These are phyloP conservation scores for Porphyrellus sp. DNA, from an alignment of 1,284 basidiomycete species.

Conservation along the genomic window DNA sequence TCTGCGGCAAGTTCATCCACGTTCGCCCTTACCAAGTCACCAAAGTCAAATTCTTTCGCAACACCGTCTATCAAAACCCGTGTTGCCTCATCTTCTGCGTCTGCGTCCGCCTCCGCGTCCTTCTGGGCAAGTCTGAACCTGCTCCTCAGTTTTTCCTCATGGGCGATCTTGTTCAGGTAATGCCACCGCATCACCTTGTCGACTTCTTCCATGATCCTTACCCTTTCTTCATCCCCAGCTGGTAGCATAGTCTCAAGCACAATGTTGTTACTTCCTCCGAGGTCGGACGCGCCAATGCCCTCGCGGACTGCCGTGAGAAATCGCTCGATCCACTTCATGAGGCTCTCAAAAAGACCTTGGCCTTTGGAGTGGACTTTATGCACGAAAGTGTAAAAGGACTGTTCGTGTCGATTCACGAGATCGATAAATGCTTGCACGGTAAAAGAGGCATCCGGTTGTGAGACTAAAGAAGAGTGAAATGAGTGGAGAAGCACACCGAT, in stretches of 20 bases:
- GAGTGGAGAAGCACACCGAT: neutral
- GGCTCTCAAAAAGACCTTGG: conserved; percentile 86
- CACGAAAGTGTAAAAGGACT: conserved; percentile 94
- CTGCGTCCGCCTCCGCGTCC: conserved; percentile 42
- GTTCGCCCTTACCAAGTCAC: conserved; percentile 73
- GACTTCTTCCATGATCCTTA: conserved; percentile 77
- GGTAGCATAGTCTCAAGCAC: conserved; percentile 88
- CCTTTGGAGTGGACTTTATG: conserved; percentile 99
- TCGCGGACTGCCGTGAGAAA: conserved; percentile 93
- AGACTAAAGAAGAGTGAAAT: conserved; percentile 47
- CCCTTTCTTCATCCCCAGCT: conserved; percentile 70
- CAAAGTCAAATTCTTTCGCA: conserved; percentile 75
- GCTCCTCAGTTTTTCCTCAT: conserved; percentile 83
- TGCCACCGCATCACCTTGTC: conserved; percentile 87
- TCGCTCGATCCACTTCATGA: conserved; percentile 97
- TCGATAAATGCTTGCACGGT: conserved; percentile 95
- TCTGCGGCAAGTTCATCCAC: conserved; percentile 78
- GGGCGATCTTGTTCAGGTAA: conserved; percentile 86
- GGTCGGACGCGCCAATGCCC: conserved; percentile 60
- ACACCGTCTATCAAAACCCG: conserved; percentile 77
- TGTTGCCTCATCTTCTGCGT: conserved; percentile 74
- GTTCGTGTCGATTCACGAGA: conserved; percentile 91
- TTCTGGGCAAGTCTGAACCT: conserved; percentile 67
- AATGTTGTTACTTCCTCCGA: conserved; percentile 36
- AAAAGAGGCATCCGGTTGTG: conserved; percentile 77